A percentile compares a stretch with the other conserved stretches of the same genome.
Conservation (phyloP, 129 eudicot species). For the Heracleum sosnowskyi region DNA sequence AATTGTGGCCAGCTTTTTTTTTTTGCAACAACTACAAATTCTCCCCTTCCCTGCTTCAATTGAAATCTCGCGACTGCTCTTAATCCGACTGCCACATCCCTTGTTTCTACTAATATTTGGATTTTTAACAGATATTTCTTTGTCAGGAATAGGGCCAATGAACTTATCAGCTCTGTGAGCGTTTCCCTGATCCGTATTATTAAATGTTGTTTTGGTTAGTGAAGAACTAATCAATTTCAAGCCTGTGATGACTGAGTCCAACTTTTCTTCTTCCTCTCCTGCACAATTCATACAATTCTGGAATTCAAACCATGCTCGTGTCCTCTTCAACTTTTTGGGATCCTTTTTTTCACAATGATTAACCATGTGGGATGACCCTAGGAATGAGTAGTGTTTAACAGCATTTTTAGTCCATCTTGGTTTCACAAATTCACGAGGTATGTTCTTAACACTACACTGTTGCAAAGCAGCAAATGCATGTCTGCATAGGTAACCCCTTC, state of each 20-base stretch:
- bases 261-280: not conserved
- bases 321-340: not conserved
- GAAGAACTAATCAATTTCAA: not conserved
- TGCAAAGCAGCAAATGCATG: no score
- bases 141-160: not conserved
- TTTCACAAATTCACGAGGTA: not conserved
- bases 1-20: not conserved
- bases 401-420: not conserved
- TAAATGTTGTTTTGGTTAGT: not conserved
- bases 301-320: not conserved
- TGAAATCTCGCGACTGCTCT: not conserved
- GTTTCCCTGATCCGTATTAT: fast-evolving
- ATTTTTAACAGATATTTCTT: no score
- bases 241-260: not conserved
- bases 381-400: not conserved
- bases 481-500: no score
- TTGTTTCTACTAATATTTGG: no score
- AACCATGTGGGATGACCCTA: fast-evolving
- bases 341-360: not conserved
- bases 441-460: not conserved
- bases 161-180: not conserved
- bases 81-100: no score
- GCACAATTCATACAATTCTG: no score
- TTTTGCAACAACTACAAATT: not conserved
- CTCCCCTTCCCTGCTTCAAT: not conserved